Base-by-base conservation (phyloP, 1,139 yeast genomes). In the Debaryomyces robertsiae region DNA sequence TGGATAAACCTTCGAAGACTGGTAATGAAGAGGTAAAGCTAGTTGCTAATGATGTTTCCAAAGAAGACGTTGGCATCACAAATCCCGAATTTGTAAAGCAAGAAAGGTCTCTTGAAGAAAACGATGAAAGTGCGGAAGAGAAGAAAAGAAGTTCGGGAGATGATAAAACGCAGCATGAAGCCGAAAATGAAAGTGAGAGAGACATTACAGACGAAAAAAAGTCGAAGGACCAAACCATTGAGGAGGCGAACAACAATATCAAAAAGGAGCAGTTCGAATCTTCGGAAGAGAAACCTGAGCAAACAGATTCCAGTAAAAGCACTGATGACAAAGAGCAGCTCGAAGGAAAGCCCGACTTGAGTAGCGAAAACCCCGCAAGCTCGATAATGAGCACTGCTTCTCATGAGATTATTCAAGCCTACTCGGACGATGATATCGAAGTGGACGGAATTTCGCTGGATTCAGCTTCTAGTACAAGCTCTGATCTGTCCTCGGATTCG, bases 331-430 rank as follows among this genome's bases (percentile, higher is more conserved):
- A 19, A 7, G 7, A 5, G 22, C 7, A 19, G 22, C 22, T 19
- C 7, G 22, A 19, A n/a, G n/a, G n/a, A n/a, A n/a, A n/a, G n/a
- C n/a, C n/a, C n/a, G n/a, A n/a, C n/a, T n/a, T n/a, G n/a, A n/a
- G n/a, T n/a, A n/a, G n/a, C 6, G 34, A 32, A 3, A 32, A 27
- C 3, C 37, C 22, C 3, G 38, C 27, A 16, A 18, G 19, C 5
- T 34, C 32, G 9, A 79, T 76, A 47, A 45, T 76, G 9, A 71
- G 73, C 49, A 52, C 67, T 3, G 53, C 61, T 36, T 45, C 58
- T 6, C 62, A 73, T 3, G 52, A 46, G 28, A 46, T 45, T 6
- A 34, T 55, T 3, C 46, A 45, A 17, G 44, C 48, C 3, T 50
- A 51, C 17, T 63, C 69, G 1, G 69, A 63, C 42, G 69, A 63